A percentile compares a stretch with the other conserved stretches of the same genome.
phyloP scores from a whole-genome alignment of 2,329 filamentous ascomycete genomes.

The Fusarium veterinarium region DNA sequence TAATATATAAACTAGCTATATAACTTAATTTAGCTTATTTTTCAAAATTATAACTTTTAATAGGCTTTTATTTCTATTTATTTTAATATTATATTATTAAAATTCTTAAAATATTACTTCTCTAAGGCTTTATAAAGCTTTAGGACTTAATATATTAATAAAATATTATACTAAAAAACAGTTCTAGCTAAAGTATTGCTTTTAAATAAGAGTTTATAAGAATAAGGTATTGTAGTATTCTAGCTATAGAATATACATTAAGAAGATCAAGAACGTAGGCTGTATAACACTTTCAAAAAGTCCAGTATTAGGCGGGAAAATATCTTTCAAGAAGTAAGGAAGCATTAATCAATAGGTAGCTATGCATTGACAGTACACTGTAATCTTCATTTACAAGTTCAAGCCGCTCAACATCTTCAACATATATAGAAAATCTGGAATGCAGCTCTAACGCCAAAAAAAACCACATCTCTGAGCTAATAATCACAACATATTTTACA shows the following conservation, averaged over 20 bases:
- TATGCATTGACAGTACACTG: neutral
- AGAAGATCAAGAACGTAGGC: too few relatives aligned
- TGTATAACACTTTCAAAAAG: neutral
- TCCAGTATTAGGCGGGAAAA: neutral
- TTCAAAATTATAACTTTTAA: neutral
- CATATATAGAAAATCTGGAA: conserved; percentile 1
- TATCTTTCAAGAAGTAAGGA: neutral
- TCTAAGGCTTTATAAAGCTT: neutral
- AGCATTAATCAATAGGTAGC: neutral
- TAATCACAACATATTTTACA: conserved; percentile 35
- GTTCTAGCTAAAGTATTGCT: neutral
- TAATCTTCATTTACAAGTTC: conserved; percentile 26
- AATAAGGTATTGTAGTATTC: neutral
- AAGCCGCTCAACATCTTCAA: conserved; percentile 17
- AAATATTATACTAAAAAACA: neutral
- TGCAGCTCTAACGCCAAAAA: conserved; percentile 12
- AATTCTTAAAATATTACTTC: neutral
- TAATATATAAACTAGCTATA: neutral
- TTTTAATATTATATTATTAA: too few relatives aligned
- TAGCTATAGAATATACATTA: neutral
- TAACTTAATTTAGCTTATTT: too few relatives aligned
- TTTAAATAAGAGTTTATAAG: neutral
- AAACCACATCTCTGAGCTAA: neutral
- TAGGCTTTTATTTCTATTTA: neutral
- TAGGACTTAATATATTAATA: neutral